Evolutionary conservation across 2,329 filamentous ascomycete genomes (phyloP), one percentile per base, ranked within the genome.

Genomic region (Dothideomycetes sp.): DNA sequence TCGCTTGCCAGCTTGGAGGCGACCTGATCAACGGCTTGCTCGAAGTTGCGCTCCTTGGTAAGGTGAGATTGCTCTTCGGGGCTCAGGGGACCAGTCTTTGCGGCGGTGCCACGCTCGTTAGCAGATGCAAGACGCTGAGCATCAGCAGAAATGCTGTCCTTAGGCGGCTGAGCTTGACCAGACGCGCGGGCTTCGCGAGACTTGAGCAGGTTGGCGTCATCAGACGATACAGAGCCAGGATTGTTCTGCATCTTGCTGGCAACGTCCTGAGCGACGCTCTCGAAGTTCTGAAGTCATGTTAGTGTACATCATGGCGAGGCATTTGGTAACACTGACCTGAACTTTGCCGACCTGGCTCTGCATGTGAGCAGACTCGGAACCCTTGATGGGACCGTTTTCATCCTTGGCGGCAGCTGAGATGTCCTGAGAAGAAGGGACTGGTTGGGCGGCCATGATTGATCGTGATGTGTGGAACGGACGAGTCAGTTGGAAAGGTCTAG

Each of bases 151-250:
- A 65, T 48, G 17, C 61, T 53, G 37, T 54, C 54, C 12, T 48
- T 36, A 3, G 51, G 52, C 8, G 55, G 54, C 27, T 56, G 47
- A 5, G 33, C 44, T 25, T 52, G 49, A 16, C 53, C 54, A 5
- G 44, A 49, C 15, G 43, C 58, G 23, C 62, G 59, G 40, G 59
- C 57, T 46, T 66, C 63, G 33, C 63, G 60, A 19, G 60, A 63
- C 43, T 65, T 61, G 18, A 66, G 55, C 33, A 57, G 56, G 37
- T 61, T 53, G 20, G 63, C 63, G 40, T 66, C 63, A 34, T 59
- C 40, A 15, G 39, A 19, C 22, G 60, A 62, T 42, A 64, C 54
- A 5, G 53, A 53, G 30, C 53, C 57, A 13, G 55, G 55, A 15
- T 46, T 45, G 10, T 31, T 40, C 36, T 51, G 44, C 51, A 56